Evolutionary conservation across 805 yeast species (phyloP).

Genomic region (Saturnispora hagleri): DNA sequence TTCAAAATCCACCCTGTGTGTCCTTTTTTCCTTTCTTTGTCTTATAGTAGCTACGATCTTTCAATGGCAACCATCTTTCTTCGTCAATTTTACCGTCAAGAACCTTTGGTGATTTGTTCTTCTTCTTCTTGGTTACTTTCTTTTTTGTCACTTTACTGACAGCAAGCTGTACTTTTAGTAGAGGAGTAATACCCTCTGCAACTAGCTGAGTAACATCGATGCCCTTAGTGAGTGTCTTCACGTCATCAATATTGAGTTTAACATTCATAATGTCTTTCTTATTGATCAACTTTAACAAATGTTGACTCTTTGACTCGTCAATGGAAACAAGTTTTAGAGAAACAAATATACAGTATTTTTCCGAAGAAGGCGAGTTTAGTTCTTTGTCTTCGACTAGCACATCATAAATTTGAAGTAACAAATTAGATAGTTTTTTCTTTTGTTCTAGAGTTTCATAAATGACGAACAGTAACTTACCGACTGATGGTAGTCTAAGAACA

Average conservation of each 20-base stretch:
- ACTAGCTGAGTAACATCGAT: conserved; percentile 27
- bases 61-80: conserved; percentile 89
- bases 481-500: conserved; percentile 31
- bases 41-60: conserved; percentile 75
- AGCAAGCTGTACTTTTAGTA: conserved; percentile 11
- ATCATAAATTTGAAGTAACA: conserved; percentile 26
- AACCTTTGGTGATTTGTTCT: conserved; percentile 23
- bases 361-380: background rate
- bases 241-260: conserved; percentile 11
- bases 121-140: conserved; percentile 13
- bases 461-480: conserved; percentile 41
- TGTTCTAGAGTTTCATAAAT: conserved; percentile 41
- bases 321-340: conserved; percentile 32
- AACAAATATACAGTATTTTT: conserved; percentile 24
- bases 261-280: conserved; percentile 13
- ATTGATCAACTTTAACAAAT: conserved; percentile 21
- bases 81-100: conserved; percentile 35
- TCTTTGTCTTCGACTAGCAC: conserved; percentile 11
- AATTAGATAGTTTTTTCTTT: conserved; percentile 23
- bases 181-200: conserved; percentile 21
- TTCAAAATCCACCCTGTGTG: conserved; percentile 49
- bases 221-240: conserved; percentile 22
- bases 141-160: conserved; percentile 8
- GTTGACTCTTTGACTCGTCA: conserved; percentile 25
- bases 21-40: conserved; percentile 63